Conservation (phyloP, 441 rosid species). For the Macaranga tanarius region DNA sequence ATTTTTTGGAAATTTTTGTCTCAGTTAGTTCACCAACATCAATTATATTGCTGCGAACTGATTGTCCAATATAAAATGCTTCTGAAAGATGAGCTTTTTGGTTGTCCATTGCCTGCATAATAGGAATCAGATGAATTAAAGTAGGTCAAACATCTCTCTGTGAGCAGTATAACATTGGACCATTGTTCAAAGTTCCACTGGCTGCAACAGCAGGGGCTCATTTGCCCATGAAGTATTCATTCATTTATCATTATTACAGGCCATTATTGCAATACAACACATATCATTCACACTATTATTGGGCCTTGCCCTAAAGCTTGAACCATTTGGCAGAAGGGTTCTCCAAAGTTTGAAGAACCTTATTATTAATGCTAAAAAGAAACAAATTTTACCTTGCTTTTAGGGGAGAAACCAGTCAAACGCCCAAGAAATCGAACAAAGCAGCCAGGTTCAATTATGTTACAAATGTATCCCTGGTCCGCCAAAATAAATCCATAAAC, state of each 20-base stretch:
- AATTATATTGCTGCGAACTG: slow-evolving; percentile 80
- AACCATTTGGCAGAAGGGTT: not conserved
- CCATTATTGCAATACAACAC: not conserved
- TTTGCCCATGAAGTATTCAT: not conserved
- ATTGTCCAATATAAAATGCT: slow-evolving; percentile 85
- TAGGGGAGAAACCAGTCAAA: slow-evolving; percentile 90
- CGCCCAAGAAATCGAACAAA: slow-evolving; percentile 97
- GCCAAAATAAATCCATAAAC: slow-evolving; percentile 22
- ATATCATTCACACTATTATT: not conserved
- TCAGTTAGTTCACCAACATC: slow-evolving; percentile 59
- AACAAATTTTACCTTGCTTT: slow-evolving; percentile 66
- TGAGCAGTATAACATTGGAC: not conserved
- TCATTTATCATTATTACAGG: not conserved
- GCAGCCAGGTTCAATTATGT: slow-evolving; percentile 88
- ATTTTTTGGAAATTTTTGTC: slow-evolving; percentile 12
- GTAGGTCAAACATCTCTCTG: slow-evolving; percentile 17
- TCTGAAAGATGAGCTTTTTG: slow-evolving; percentile 60
- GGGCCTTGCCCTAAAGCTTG: not conserved
- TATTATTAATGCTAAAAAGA: not conserved
- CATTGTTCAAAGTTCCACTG: not conserved
- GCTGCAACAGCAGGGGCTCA: not conserved
- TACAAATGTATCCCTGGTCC: slow-evolving; percentile 88
- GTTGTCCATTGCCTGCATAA: slow-evolving; percentile 70
- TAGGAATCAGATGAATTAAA: not conserved
- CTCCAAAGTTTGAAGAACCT: not conserved